These are phyloP conservation scores for Phytophthora constricta DNA, from an alignment of 352 stramenopile species.

Conservation along the genomic window DNA sequence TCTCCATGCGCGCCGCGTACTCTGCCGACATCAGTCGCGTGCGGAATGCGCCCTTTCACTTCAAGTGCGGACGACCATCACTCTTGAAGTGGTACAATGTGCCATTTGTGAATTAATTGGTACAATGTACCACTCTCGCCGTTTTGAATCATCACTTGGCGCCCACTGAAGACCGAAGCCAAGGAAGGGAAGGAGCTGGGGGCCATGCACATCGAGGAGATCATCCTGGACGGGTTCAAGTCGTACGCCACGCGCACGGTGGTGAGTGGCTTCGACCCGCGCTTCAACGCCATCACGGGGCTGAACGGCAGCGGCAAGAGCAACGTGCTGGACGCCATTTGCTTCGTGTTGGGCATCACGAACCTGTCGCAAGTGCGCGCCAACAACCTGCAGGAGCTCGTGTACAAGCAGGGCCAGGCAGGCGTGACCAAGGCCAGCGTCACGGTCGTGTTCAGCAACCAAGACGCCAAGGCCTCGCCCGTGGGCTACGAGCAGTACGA, in stretches of 20 bases:
- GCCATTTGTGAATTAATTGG: not conserved
- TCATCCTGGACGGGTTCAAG: slow-evolving; percentile 99
- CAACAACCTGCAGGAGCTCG: slow-evolving; percentile 98
- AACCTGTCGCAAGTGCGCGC: slow-evolving; percentile 99
- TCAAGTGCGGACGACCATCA: slow-evolving; percentile 31
- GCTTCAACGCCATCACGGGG: slow-evolving; percentile 99
- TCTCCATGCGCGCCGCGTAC: slow-evolving; percentile 68
- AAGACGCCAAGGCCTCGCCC: slow-evolving; percentile 91
- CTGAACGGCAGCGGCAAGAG: slow-evolving; percentile 99
- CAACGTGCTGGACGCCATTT: slow-evolving; percentile 99
- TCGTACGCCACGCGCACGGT: slow-evolving; percentile 99
- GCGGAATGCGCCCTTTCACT: slow-evolving; percentile 6
- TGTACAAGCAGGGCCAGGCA: slow-evolving; percentile 99
- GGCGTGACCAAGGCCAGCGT: slow-evolving; percentile 99
- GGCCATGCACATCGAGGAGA: slow-evolving; percentile 98
- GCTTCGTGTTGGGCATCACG: slow-evolving; percentile 99
- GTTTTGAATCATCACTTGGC: slow-evolving; percentile 1
- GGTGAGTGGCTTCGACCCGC: slow-evolving; percentile 97
- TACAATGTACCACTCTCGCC: not conserved
- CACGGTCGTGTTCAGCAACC: slow-evolving; percentile 99
- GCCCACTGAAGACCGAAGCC: not conserved
- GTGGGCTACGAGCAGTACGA: slow-evolving; percentile 98
- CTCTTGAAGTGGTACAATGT: not conserved
- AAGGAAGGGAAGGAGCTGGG: slow-evolving; percentile 6
- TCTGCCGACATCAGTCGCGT: slow-evolving; percentile 72